Evolutionary conservation across 2,329 filamentous ascomycete genomes (phyloP), one percentile per base, ranked within the genome.

Genomic region (Alternaria gaisen): DNA sequence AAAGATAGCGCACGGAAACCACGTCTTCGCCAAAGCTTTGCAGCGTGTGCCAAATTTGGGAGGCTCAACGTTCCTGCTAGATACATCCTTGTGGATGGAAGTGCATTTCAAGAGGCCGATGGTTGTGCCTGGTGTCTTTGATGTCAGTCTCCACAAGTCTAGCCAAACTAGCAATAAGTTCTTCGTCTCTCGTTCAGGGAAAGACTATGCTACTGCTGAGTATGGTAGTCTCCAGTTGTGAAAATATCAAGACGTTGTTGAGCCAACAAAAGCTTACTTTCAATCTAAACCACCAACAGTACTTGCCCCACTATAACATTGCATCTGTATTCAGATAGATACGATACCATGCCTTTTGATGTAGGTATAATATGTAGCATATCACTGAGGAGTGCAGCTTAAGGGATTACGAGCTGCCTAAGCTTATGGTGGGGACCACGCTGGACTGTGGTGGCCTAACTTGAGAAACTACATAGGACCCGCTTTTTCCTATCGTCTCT

Each of bases 381-480:
- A 20, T 40, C 8, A n/a, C n/a, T 11, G 9, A 40, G n/a, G 5
- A 20, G n/a, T 10, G 38, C 38, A 40, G 9, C n/a, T 40, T 40
- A 7, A 20, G 9, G 1, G 38, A 11, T 40, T 40, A 18, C 6
- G 12, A 16, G 30, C 32, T 48, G 14, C 46, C 46, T 48, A 36
- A 48, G 14, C 3, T 34, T 48, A 36, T 30, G n/a, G 52, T 46
- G 64, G 57, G 64, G 57, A 83, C 44, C n/a, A 53, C 32, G 14
- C 59, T 73, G 30, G 83, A 9, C 7, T 73, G 34, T n/a, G 38
- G 38, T 22, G 10, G 18, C 38, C 38, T 41, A 22, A 41, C 18
- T 6, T 36, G 5, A 12, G 20, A 22, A 22, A 34, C 46, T 36
- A 26, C 24, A 8, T 26, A 8, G 0, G 24, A 1, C 24, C 24